Evolutionary conservation across 2,329 filamentous ascomycete genomes (phyloP), one percentile per base, ranked within the genome.

Genomic region (Elsinoe perseae): DNA sequence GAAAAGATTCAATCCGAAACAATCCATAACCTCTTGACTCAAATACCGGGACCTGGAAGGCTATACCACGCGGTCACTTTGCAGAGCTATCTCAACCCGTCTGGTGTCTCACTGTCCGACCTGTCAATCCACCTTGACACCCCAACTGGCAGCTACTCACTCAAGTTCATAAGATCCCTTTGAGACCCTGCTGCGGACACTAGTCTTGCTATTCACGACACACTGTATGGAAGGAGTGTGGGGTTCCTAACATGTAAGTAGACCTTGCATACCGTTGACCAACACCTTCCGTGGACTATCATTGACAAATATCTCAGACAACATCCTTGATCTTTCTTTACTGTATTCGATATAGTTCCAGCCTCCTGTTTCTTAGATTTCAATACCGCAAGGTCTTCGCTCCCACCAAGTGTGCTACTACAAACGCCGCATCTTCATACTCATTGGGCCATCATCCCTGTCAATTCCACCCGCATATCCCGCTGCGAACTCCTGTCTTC

Each of bases 51-150:
- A 44, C 40, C 16, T 23, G 20, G 9, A 36, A 23, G 25, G 16
- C 48, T 52, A 52, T 52, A 52, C 48, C 42, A 56, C 53, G 53
- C 53, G 40, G 38, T n/a, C 48, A 48, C 53, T 34, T n/a, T 36
- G 53, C 40, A 56, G 43, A 46, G 18, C 48, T 48, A 16, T 21
- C 23, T 48, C 53, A 40, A 34, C 53, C 40, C 36, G 53, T 27
- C 53, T 14, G 12, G 36, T 56, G 53, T 56, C 53, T 56, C 53
- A 56, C 53, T 56, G 23, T 56, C 53, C 28, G 53, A 56, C 53
- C 53, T 56, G 53, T 56, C 53, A 56, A 44, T 38, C 30, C 28
- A 52, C 48, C 32, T 52, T 52, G 28, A 28, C 48, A 25, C 32
- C n/a, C 30, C 48, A 25, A 25, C 30, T 52, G 48, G 18, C 25